Evolutionary conservation across 1,284 basidiomycete genomes (phyloP).

Genomic region (Pascua sp.): DNA sequence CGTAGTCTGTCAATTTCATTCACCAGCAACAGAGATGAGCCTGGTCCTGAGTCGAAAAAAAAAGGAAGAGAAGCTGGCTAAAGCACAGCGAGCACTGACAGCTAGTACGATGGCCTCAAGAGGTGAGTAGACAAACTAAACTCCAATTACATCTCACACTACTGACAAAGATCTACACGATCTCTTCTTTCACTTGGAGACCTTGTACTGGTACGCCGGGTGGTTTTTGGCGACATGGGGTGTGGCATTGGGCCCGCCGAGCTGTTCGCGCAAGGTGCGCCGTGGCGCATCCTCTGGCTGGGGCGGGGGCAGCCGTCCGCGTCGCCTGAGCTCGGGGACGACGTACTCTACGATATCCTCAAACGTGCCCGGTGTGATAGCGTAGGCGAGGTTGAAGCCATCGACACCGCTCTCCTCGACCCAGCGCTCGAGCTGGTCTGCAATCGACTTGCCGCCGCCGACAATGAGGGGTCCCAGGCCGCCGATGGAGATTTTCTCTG

Average conservation of each 20-base stretch:
- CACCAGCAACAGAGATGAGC: too few species aligned
- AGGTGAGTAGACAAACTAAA: too few species aligned
- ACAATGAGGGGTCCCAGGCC: slow-evolving; percentile 17
- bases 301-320: slow-evolving; percentile 7
- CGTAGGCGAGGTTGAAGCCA: slow-evolving; percentile 20
- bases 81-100: too few species aligned
- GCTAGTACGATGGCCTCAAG: too few species aligned
- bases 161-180: not conserved
- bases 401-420: slow-evolving; percentile 13
- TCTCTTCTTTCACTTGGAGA: not conserved
- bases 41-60: too few species aligned
- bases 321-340: slow-evolving; percentile 12
- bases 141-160: not conserved
- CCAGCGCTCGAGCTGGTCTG: slow-evolving; percentile 15
- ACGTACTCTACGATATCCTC: slow-evolving; percentile 17
- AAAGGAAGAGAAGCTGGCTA: too few species aligned
- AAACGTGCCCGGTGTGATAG: slow-evolving; percentile 12
- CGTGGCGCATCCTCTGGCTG: slow-evolving; percentile 2
- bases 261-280: slow-evolving; percentile 11
- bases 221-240: slow-evolving; percentile 7
- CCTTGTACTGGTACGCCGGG: slow-evolving; percentile 13
- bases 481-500: slow-evolving; percentile 16
- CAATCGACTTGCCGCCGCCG: slow-evolving; percentile 8
- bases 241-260: slow-evolving; percentile 6
- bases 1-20: too few species aligned